Evolutionary conservation across 2,329 filamentous ascomycete species (phyloP).

Genomic region (Diaporthe capsici): DNA sequence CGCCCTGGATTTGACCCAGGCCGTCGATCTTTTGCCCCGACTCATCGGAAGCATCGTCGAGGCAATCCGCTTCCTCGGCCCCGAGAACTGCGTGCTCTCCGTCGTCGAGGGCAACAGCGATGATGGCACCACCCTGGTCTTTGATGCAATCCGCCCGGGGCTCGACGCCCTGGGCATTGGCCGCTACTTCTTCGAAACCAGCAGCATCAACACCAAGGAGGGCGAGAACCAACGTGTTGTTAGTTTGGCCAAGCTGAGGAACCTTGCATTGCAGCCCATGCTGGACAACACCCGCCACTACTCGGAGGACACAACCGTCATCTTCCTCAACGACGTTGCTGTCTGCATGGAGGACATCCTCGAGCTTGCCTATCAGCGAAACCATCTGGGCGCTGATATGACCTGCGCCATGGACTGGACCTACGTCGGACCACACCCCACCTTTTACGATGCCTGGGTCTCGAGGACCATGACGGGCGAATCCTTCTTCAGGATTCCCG

Average conservation of each 20-base stretch:
- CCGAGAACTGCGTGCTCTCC: slow-evolving; percentile 58
- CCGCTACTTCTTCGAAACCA: slow-evolving; percentile 59
- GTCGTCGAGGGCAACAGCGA: slow-evolving; percentile 60
- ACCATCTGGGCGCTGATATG: slow-evolving; percentile 64
- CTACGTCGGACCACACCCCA: slow-evolving; percentile 57
- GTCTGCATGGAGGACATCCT: slow-evolving; percentile 69
- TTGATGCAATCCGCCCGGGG: slow-evolving; percentile 56
- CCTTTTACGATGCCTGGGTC: slow-evolving; percentile 72
- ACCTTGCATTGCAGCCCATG: slow-evolving; percentile 65
- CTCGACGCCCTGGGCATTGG: slow-evolving; percentile 55
- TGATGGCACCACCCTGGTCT: slow-evolving; percentile 64
- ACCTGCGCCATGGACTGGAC: slow-evolving; percentile 73
- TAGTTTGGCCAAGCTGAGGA: slow-evolving; percentile 65
- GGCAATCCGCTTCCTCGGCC: slow-evolving; percentile 58
- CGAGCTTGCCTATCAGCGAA: slow-evolving; percentile 66
- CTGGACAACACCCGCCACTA: slow-evolving; percentile 47
- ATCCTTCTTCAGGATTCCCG: slow-evolving; percentile 67
- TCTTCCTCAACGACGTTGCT: slow-evolving; percentile 70
- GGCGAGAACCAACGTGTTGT: slow-evolving; percentile 57
- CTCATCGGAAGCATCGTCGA: slow-evolving; percentile 61
- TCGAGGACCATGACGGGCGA: slow-evolving; percentile 66
- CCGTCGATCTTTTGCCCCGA: slow-evolving; percentile 58
- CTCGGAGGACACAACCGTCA: slow-evolving; percentile 57
- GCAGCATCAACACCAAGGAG: slow-evolving; percentile 58
- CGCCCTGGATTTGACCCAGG: slow-evolving; percentile 63